Base-by-base conservation (phyloP, 257 asterid species). In the Haberlea rhodopensis region DNA sequence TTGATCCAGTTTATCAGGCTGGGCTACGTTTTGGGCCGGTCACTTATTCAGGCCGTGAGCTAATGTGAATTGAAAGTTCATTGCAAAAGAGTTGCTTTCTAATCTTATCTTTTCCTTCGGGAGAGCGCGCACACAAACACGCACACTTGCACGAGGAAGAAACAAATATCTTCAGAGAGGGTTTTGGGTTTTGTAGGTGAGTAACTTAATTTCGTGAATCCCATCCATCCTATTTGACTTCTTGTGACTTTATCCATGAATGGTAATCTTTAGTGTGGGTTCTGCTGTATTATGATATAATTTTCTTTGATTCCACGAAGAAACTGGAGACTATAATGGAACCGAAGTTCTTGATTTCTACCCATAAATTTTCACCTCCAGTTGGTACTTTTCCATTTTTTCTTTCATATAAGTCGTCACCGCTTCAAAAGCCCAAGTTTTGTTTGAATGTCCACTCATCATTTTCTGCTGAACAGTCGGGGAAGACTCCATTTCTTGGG, bases 401-500 rank as follows among this genome's bases (percentile, higher is more conserved):
- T 28, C 63, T 83, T 13, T 85, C 95, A 5, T 62, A 68, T 53
- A 82, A 73, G 34, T 69, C 87, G 29, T 67, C 79, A 22, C 66
- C 68, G 25, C 69, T 43, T 62, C 86, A 68, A 68, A 85, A 73
- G 28, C 80, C 87, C 22, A 86, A 64, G 27, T 63, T 76, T 60
- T 77, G 52, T 62, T 70, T 58, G 2, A 62, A 58, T 53, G 43
- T 60, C 53, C 65, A 74, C 22, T 60, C 71, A 20, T 77, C 77
- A 9, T 63, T 64, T 60, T 63, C 82, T 24, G 57, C 70, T 53
- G 31, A 67, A 7, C 71, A 73, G 23, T 68, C 76, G 43, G 71
- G 54, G 34, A 84, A 71, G 77, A 75, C 87, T 8, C 60, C 69
- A 26, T 90, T 88, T 79, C 56, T 74, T 61, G 96, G 95, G 48